Evolutionary conservation across 345 rosid genomes (phyloP).

Genomic region (Leavenworthia alabamica): DNA sequence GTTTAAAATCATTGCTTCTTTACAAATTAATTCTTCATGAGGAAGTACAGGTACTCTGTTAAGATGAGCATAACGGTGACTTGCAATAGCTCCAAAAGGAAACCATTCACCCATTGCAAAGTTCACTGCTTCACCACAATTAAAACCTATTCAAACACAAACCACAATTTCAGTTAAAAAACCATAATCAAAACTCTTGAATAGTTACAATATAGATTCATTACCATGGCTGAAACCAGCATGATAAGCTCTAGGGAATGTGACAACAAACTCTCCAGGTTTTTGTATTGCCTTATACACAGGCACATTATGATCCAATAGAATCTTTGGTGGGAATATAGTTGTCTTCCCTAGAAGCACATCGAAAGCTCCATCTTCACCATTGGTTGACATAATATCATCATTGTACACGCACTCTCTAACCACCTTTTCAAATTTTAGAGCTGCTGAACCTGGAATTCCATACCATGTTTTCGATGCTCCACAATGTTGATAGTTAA

Average conservation of each 20-base stretch:
- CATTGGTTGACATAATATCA: slow-evolving; percentile 66
- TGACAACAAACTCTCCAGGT: slow-evolving; percentile 90
- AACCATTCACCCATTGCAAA: slow-evolving; percentile 99
- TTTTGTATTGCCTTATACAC: slow-evolving; percentile 96
- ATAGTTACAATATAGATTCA: too few species aligned
- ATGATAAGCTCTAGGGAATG: slow-evolving; percentile 98
- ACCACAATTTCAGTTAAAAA: neutral
- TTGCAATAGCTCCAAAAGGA: slow-evolving; percentile 87
- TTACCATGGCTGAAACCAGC: slow-evolving; percentile 99
- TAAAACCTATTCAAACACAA: slow-evolving; percentile 56
- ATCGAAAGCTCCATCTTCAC: slow-evolving; percentile 97
- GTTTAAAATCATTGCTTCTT: slow-evolving; percentile 82
- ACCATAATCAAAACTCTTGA: neutral
- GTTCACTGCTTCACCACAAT: slow-evolving; percentile 99
- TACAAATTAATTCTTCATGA: slow-evolving; percentile 93
- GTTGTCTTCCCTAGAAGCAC: slow-evolving; percentile 96
- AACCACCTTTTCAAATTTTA: slow-evolving; percentile 85
- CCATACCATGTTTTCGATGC: slow-evolving; percentile 99
- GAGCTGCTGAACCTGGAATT: slow-evolving; percentile 90
- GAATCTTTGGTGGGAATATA: slow-evolving; percentile 82
- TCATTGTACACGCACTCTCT: slow-evolving; percentile 69
- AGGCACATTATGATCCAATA: slow-evolving; percentile 78
- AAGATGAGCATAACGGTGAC: slow-evolving; percentile 84
- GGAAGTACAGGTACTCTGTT: slow-evolving; percentile 91
- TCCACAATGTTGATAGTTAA: slow-evolving; percentile 98